Conservation (phyloP, 2,329 filamentous ascomycete species). For the Helicocarpus griseus region DNA sequence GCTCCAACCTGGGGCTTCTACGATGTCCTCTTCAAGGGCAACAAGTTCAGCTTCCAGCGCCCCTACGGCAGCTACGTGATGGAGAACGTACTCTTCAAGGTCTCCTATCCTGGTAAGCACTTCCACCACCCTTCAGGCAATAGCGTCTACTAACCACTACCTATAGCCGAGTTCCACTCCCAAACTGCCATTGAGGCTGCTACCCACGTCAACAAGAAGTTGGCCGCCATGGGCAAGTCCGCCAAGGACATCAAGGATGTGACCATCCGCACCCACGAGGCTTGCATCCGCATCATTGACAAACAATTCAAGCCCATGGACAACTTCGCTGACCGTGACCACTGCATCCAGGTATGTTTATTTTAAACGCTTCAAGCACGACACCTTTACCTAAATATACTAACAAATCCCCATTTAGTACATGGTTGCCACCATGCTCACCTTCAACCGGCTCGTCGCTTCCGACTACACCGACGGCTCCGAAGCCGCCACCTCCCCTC, state of each 20-base stretch:
- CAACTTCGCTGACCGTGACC: constrained; percentile 98
- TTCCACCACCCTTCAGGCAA: not conserved
- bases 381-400: no score
- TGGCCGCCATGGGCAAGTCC: constrained; percentile 77
- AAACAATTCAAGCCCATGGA: constrained; percentile 99
- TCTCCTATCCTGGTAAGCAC: constrained; percentile 79
- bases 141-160: constrained; percentile 16
- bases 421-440: constrained; percentile 95
- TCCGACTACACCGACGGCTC: constrained; percentile 87
- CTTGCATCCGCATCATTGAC: constrained; percentile 97
- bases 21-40: constrained; percentile 93
- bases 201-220: constrained; percentile 73
- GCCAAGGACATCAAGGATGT: constrained; percentile 89
- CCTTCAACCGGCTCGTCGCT: constrained; percentile 86
- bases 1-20: constrained; percentile 97
- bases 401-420: constrained; percentile 43
- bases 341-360: constrained; percentile 74
- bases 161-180: constrained; percentile 83
- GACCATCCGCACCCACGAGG: constrained; percentile 94
- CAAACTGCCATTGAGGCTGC: constrained; percentile 96
- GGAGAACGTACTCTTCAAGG: constrained; percentile 99
- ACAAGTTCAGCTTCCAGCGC: constrained; percentile 92
- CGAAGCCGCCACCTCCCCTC: constrained; percentile 80
- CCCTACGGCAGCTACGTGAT: constrained; percentile 97
- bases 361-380: no score